phyloP scores from a whole-genome alignment of 2,329 filamentous ascomycete genomes.

The Cytospora piceicola region DNA sequence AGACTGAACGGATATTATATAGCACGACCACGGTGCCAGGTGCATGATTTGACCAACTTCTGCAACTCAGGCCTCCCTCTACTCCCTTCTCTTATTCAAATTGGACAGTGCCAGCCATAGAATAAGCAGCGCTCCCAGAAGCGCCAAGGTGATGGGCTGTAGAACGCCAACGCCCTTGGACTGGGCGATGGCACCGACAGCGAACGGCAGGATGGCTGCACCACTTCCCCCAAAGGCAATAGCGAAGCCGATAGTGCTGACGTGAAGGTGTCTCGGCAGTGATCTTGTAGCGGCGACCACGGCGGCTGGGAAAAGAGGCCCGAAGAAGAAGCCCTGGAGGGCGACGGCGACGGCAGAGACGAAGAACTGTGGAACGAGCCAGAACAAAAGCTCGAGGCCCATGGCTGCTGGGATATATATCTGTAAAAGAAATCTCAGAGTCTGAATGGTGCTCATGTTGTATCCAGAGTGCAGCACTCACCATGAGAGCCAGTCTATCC shows the following conservation, averaged over 20 bases:
- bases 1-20: too few relatives aligned
- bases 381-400: constrained; percentile 73
- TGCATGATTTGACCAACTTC: too few relatives aligned
- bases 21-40: too few relatives aligned
- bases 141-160: constrained; percentile 59
- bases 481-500: constrained; percentile 64
- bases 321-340: constrained; percentile 78
- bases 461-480: neutral
- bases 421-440: constrained; percentile 31
- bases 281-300: constrained; percentile 71
- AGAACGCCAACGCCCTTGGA: constrained; percentile 58
- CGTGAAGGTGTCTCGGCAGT: constrained; percentile 74
- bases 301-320: constrained; percentile 75
- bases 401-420: constrained; percentile 69
- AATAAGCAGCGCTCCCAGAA: constrained; percentile 49
- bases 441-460: constrained; percentile 30
- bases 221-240: constrained; percentile 76
- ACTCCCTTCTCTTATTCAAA: constrained; percentile 47
- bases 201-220: constrained; percentile 68
- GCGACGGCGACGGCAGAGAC: constrained; percentile 73
- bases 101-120: constrained; percentile 53
- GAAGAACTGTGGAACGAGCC: constrained; percentile 78
- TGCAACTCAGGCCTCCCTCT: constrained; percentile 27
- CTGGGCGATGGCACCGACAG: constrained; percentile 68
- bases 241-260: constrained; percentile 76